A percentile compares a stretch with the other conserved stretches of the same genome.
phyloP scores from a whole-genome alignment of 2,329 filamentous ascomycete genomes.

The Penicillium sp. region DNA sequence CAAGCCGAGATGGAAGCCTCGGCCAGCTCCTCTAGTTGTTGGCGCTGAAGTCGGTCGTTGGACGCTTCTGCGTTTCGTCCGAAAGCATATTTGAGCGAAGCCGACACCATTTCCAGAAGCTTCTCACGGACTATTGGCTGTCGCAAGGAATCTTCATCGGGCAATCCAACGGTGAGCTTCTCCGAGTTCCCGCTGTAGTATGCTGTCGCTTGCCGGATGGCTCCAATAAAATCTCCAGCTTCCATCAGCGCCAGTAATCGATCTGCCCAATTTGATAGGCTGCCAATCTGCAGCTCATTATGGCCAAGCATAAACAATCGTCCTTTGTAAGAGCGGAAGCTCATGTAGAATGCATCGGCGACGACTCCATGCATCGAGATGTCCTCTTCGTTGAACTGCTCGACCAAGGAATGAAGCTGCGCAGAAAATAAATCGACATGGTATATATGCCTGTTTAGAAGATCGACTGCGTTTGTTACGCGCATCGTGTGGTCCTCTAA shows the following conservation, averaged over 20 bases:
- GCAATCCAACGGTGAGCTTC: conserved; percentile 90
- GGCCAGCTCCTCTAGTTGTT: conserved; percentile 76
- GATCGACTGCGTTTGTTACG: conserved; percentile 92
- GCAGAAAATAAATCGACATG: conserved; percentile 88
- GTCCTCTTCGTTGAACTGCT: conserved; percentile 86
- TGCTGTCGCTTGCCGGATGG: conserved; percentile 85
- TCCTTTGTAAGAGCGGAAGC: conserved; percentile 93
- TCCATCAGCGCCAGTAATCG: conserved; percentile 93
- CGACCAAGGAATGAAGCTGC: conserved; percentile 82
- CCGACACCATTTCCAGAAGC: conserved; percentile 88
- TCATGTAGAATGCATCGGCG: conserved; percentile 97
- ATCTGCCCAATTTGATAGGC: conserved; percentile 96
- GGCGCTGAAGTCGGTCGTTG: conserved; percentile 58
- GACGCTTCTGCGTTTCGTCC: conserved; percentile 60
- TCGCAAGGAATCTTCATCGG: conserved; percentile 76
- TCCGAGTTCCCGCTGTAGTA: conserved; percentile 93
- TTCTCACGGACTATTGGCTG: conserved; percentile 87
- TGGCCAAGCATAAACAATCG: conserved; percentile 91
- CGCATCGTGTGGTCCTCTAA: conserved; percentile 87
- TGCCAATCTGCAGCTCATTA: conserved; percentile 88
- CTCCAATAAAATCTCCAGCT: conserved; percentile 90
- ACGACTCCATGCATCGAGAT: conserved; percentile 92
- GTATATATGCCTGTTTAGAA: conserved; percentile 90
- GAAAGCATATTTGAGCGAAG: conserved; percentile 89
- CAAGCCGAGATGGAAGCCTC: conserved; percentile 85